phyloP scores from a whole-genome alignment of 305 asterid species.

The Solanum hybrid region DNA sequence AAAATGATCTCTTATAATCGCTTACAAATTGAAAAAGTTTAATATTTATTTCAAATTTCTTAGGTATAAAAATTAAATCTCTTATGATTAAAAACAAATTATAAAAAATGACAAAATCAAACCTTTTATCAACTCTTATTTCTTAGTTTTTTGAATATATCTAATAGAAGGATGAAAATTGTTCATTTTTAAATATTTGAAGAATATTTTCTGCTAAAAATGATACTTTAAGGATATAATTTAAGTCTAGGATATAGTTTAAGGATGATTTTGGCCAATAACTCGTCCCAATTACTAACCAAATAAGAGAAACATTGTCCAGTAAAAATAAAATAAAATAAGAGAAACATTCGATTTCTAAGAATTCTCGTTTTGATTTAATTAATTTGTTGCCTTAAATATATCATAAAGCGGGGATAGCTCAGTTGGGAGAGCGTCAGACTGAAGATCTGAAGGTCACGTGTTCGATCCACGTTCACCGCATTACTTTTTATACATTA shows the following conservation, averaged over 20 bases:
- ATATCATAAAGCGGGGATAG: constrained; percentile 43
- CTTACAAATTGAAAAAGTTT: background rate
- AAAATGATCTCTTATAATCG: no score
- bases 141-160: no score
- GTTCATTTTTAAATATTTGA: no score
- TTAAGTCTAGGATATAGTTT: no score
- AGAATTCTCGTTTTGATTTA: no score
- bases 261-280: no score
- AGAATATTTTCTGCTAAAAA: no score
- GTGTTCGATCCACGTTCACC: constrained; percentile 97
- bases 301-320: background rate
- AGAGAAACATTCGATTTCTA: background rate
- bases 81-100: background rate
- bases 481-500: constrained; percentile 13
- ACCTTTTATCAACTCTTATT: background rate
- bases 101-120: background rate
- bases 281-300: background rate
- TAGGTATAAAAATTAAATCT: background rate
- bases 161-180: no score
- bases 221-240: no score
- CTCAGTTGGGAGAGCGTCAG: constrained; percentile 99
- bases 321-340: no score
- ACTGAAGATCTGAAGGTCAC: constrained; percentile 96
- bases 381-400: fast-evolving
- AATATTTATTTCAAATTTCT: background rate